phyloP scores from a whole-genome alignment of 768 basidiomycete genomes.

The Mycena capillaripes region DNA sequence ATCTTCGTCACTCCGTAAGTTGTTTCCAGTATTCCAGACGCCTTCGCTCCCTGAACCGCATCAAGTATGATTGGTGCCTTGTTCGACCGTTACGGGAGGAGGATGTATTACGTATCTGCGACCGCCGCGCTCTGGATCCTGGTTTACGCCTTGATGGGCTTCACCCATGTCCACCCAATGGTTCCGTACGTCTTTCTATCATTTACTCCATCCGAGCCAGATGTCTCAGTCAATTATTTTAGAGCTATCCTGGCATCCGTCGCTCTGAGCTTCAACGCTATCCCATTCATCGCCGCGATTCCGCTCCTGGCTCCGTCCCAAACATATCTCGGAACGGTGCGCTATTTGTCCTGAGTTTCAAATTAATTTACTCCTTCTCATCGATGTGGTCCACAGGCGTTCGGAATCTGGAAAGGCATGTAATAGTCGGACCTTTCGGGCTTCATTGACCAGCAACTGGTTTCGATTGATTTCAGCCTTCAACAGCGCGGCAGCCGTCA shows the following conservation, averaged over 20 bases:
- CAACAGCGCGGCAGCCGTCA: slow-evolving; percentile 19
- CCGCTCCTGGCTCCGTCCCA: slow-evolving; percentile 15
- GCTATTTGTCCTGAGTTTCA: background rate
- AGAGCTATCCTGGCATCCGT: slow-evolving; percentile 15
- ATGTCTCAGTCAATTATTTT: background rate
- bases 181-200: background rate
- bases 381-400: background rate
- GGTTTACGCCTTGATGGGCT: background rate
- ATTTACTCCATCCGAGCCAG: no score
- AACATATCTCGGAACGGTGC: background rate
- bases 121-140: background rate
- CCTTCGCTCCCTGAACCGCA: background rate
- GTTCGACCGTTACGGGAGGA: slow-evolving; percentile 20
- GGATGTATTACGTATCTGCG: slow-evolving; percentile 24
- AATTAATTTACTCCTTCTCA: background rate
- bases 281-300: slow-evolving; percentile 24
- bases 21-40: background rate
- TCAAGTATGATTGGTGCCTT: slow-evolving; percentile 15
- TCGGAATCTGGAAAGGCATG: background rate
- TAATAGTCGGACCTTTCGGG: background rate
- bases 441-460: background rate
- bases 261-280: slow-evolving; percentile 25
- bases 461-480: slow-evolving; percentile 9
- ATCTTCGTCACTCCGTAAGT: slow-evolving; percentile 21
- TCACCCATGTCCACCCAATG: background rate